A percentile compares a stretch with the other conserved stretches of the same genome.
phyloP scores from a whole-genome alignment of 768 basidiomycete genomes.

The Melanogaster broomeanus region DNA sequence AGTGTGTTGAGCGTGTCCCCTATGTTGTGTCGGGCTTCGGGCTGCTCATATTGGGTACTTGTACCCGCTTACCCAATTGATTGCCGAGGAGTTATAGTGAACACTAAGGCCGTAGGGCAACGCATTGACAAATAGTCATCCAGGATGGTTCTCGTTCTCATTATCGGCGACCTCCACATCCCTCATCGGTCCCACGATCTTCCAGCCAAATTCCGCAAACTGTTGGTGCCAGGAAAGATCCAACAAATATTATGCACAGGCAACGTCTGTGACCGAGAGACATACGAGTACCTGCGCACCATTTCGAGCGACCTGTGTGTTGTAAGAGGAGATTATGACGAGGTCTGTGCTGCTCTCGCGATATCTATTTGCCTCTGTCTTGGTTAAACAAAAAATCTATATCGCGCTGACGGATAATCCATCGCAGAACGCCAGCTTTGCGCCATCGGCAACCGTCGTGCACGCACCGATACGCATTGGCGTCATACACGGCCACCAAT shows the following conservation, averaged over 20 bases:
- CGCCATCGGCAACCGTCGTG: constrained; percentile 74
- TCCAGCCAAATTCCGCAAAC: constrained; percentile 95
- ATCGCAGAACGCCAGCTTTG: constrained; percentile 65
- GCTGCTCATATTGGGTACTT: too few species aligned
- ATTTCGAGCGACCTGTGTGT: constrained; percentile 93
- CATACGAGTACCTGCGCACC: constrained; percentile 92
- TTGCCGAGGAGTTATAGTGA: constrained; percentile 1
- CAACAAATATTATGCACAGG: constrained; percentile 98
- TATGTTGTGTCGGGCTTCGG: too few species aligned
- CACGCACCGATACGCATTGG: constrained; percentile 91
- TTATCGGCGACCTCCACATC: constrained; percentile 97
- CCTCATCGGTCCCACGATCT: constrained; percentile 89
- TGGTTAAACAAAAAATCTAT: neutral
- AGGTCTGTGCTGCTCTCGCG: constrained; percentile 49
- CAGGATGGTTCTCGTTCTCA: constrained; percentile 79
- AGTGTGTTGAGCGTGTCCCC: too few species aligned
- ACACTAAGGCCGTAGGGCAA: neutral
- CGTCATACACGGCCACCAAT: constrained; percentile 92
- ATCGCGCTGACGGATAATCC: neutral
- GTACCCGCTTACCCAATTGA: constrained; percentile 29
- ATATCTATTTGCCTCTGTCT: neutral
- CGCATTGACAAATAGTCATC: constrained; percentile 1
- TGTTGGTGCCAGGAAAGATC: constrained; percentile 94
- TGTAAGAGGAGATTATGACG: constrained; percentile 94
- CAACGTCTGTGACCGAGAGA: constrained; percentile 96